Base-by-base conservation (phyloP, 352 stramenopile genomes). In the Globisporangium cystogenes region DNA sequence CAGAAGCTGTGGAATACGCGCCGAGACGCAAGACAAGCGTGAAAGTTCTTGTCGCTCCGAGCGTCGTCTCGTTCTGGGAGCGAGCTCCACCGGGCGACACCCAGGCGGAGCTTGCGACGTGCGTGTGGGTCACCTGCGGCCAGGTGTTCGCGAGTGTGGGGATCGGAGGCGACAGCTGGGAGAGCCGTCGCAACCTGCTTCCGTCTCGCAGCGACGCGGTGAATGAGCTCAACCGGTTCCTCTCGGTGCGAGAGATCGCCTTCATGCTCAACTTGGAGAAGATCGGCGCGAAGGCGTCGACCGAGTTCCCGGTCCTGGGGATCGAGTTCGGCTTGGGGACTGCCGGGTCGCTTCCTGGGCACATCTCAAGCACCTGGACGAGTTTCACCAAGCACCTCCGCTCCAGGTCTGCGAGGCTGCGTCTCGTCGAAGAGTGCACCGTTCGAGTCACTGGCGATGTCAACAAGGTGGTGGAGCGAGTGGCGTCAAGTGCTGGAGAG, bases 241-340 rank as follows among this genome's bases (percentile, higher is more conserved):
- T 82, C 8, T 51, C 55, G 20, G 60, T 74, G 7, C 61, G 59
- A 18, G 68, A 62, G 18, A 46, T 64, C 29, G 59, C 83, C 47
- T 65, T 85, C 51, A 75, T 86, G 62, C n/a, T 82, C n/a, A 88
- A 74, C 53, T 18, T 82, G 7, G 80, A 90, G 51, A 82, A 79
- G 36, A 56, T 90, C 48, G 57, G 55, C 8, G 46, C 82, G 14
- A 72, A 79, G n/a, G 79, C 67, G 0, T 86, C 76, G 12, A 51
- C 65, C 18, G 43, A 68, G 0, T 65, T 74, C 37, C 60, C 64
- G 20, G 45, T 74, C 7, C 51, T 87, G 26, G 42, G 49, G 21
- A 72, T 87, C 23, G 40, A 67, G n/a, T 78, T 82, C 58, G 65
- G 65, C 47, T 70, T 54, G 4, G 64, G 62, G 23, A 66, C 57